A percentile compares a stretch with the other conserved stretches of the same genome.
These are phyloP conservation scores for Keqinozyma sinolaborantium DNA, from an alignment of 1,139 yeast species.

Conservation along the genomic window DNA sequence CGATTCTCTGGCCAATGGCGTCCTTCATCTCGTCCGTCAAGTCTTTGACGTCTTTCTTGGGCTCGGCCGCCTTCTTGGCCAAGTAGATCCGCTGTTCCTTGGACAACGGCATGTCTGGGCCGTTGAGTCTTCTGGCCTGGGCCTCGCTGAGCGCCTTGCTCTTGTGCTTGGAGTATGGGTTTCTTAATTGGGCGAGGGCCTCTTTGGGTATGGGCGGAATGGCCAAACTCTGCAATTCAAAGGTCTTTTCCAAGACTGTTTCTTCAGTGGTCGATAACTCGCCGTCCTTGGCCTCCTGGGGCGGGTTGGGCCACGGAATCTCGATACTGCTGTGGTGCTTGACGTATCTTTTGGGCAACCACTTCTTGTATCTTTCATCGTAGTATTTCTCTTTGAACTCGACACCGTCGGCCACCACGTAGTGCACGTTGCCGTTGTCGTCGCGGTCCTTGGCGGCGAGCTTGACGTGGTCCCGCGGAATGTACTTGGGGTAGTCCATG, in stretches of 20 bases:
- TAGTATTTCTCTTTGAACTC: constrained; percentile 64
- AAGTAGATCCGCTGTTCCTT: constrained; percentile 60
- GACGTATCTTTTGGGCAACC: constrained; percentile 77
- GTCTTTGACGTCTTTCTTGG: constrained; percentile 35
- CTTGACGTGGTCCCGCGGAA: constrained; percentile 43
- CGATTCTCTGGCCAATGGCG: constrained; percentile 68
- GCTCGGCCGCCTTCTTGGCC: constrained; percentile 43
- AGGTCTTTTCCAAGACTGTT: constrained; percentile 68
- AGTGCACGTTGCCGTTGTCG: constrained; percentile 52
- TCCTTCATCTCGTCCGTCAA: constrained; percentile 68
- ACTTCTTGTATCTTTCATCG: constrained; percentile 69
- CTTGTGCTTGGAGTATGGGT: constrained; percentile 61
- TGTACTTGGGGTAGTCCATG: constrained; percentile 59
- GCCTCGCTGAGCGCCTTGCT: constrained; percentile 53
- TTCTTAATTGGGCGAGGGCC: constrained; percentile 69
- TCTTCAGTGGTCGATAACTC: constrained; percentile 55
- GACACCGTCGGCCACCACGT: constrained; percentile 75
- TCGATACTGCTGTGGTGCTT: constrained; percentile 62
- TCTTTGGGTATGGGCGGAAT: constrained; percentile 66
- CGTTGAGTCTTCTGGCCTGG: constrained; percentile 60
- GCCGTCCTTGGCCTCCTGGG: constrained; percentile 55
- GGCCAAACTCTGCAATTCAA: constrained; percentile 65
- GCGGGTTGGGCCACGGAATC: constrained; percentile 92
- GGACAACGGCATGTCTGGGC: constrained; percentile 80
- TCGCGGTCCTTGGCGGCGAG: constrained; percentile 77